Evolutionary conservation across 202 grass and related monocot species (phyloP).

Genomic region (Panicum hallii): DNA sequence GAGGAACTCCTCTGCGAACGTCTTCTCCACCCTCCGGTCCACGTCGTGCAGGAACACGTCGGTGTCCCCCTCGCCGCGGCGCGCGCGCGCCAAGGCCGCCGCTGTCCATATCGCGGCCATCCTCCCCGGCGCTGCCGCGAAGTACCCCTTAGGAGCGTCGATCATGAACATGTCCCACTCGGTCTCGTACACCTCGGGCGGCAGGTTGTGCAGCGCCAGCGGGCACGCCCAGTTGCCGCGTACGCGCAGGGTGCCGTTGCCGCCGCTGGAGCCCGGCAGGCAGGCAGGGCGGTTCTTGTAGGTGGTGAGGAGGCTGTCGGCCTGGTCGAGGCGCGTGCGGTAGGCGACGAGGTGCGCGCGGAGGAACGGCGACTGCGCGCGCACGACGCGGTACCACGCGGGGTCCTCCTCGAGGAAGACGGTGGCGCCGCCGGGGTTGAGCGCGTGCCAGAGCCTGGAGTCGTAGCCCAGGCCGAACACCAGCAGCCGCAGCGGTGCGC

Average conservation of each 20-base stretch:
- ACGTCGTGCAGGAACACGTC: constrained; percentile 84
- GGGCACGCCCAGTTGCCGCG: constrained; percentile 61
- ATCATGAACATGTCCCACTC: constrained; percentile 93
- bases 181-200: constrained; percentile 67
- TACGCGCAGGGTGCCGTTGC: neutral
- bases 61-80: constrained; percentile 60
- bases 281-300: constrained; percentile 24
- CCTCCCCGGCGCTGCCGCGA: constrained; percentile 62
- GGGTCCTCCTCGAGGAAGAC: constrained; percentile 93
- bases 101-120: constrained; percentile 92
- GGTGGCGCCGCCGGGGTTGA: constrained; percentile 84
- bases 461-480: constrained; percentile 87
- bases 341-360: constrained; percentile 65
- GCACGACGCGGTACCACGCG: constrained; percentile 64
- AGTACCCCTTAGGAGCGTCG: constrained; percentile 85
- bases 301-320: constrained; percentile 46
- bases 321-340: constrained; percentile 61
- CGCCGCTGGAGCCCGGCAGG: constrained; percentile 1
- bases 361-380: constrained; percentile 50
- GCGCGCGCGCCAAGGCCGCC: constrained; percentile 59
- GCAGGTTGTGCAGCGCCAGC: constrained; percentile 70
- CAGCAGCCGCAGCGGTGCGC: constrained; percentile 73
- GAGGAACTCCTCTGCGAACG: constrained; percentile 75
- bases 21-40: constrained; percentile 68
- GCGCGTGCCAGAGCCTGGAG: constrained; percentile 77